Evolutionary conservation across 345 rosid species (phyloP), one percentile per base, ranked within the genome.

Genomic region (Salix arbutifolia): DNA sequence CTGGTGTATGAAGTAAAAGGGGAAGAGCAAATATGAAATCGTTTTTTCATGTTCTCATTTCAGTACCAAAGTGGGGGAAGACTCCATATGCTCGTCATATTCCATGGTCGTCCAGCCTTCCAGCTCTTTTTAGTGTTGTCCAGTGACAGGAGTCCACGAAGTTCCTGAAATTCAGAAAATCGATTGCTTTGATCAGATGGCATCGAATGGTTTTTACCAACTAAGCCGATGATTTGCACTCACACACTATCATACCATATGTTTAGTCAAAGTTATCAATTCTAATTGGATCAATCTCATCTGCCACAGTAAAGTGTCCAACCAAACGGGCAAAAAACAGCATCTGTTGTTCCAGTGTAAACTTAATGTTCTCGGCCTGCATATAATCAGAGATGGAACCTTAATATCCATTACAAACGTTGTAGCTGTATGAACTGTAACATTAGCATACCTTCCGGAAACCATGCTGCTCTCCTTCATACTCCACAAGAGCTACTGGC

Each of bases 391-490:
- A 75, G 74, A 70, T 78, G 65, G 48, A n/a, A 23, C 50, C 75
- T 37, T 64, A 61, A 37, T 58, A 25, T 6, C 23, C 52, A 31
- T 28, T 38, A 53, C 5, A 67, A 31, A 56, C 16, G 26, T 56
- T 66, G 33, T 40, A 73, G 56, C 61, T 38, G 67, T 58, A 37
- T 58, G 16, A 69, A 21, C 18, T 28, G 18, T 65, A 77, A 30
- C 46, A 46, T 61, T 53, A 60, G 58, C 40, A 79, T 84, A 91
- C 98, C 94, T 93, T 96, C 75, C 98, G 94, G 75, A 96, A 96
- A 72, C 98, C 99, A 38, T 96, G 98, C 52, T 93, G 97, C 78
- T 96, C 99, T 56, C 96, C 98, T 81, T 96, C 97, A 8, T 96
- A 96, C 86, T 92, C 96, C 71, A 96, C 92, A 35, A 91, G 97